These are phyloP conservation scores for Colletotrichum liaoningense DNA, from an alignment of 2,329 filamentous ascomycete species.

Conservation along the genomic window DNA sequence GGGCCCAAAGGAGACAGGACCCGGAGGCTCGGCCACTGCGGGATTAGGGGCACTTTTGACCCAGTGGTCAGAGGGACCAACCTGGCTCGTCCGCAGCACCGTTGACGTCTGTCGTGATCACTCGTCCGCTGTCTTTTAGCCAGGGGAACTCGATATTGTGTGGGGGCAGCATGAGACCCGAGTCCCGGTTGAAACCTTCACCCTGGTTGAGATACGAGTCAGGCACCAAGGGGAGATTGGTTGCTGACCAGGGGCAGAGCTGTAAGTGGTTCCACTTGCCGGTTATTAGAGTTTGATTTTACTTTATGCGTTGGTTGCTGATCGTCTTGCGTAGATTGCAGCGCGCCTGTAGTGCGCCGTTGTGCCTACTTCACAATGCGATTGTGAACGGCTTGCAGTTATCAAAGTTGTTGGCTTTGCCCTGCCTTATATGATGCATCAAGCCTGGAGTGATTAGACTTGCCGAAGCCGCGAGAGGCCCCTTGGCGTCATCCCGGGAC, in stretches of 20 bases:
- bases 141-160: conserved; percentile 17
- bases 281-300: conserved; percentile 33
- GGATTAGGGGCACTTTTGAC: conserved; percentile 30
- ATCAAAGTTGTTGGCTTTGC: not conserved
- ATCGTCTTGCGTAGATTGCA: conserved; percentile 24
- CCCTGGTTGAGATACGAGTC: conserved; percentile 30
- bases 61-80: conserved; percentile 26
- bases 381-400: not conserved
- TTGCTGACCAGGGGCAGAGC: conserved; percentile 10
- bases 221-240: conserved; percentile 28
- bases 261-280: conserved; percentile 30
- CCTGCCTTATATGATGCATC: not conserved
- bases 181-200: conserved; percentile 31
- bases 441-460: not conserved
- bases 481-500: not conserved
- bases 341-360: conserved; percentile 4
- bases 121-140: conserved; percentile 9
- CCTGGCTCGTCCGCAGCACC: conserved; percentile 13
- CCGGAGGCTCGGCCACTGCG: conserved; percentile 21
- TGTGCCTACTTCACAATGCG: conserved; percentile 10
- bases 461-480: not conserved
- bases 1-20: conserved; percentile 12
- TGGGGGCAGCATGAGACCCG: conserved; percentile 22
- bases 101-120: conserved; percentile 33
- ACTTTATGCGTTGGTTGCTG: conserved; percentile 31